Conservation (phyloP, 257 asterid genomes). For the Paulownia fortunei region DNA sequence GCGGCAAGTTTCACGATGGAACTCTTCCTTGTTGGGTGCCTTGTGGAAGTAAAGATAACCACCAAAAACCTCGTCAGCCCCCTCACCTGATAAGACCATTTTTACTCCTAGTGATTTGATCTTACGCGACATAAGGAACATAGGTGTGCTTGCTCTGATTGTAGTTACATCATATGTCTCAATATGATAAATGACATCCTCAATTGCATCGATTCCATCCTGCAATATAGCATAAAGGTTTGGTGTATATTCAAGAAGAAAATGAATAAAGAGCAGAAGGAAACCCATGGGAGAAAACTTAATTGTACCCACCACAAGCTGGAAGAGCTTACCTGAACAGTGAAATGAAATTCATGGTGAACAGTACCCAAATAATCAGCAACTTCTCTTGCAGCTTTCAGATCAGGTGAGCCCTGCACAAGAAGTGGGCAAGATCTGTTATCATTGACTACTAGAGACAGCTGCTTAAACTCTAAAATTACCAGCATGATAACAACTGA, state of each 20-base stretch:
- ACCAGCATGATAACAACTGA: conserved; percentile 17
- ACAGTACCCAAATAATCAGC: conserved; percentile 93
- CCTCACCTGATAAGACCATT: conserved; percentile 98
- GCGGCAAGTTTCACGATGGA: conserved; percentile 86
- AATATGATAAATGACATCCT: conserved; percentile 91
- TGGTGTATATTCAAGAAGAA: not conserved
- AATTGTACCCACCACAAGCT: not conserved
- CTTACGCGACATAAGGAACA: conserved; percentile 98
- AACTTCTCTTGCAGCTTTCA: conserved; percentile 96
- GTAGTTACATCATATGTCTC: conserved; percentile 98
- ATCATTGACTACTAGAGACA: not conserved
- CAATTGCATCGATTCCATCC: conserved; percentile 99
- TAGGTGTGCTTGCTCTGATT: conserved; percentile 96
- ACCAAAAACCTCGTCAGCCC: conserved; percentile 98
- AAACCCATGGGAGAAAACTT: not conserved
- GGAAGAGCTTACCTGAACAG: conserved; percentile 74
- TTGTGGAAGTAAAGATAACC: conserved; percentile 93
- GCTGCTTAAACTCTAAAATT: not conserved
- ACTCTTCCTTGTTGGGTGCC: conserved; percentile 94
- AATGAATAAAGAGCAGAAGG: not conserved
- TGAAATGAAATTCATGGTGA: conserved; percentile 93
- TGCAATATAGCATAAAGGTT: conserved; percentile 21
- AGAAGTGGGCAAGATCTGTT: conserved; percentile 13
- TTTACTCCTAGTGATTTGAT: conserved; percentile 95
- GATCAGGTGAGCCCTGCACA: conserved; percentile 91